Base-by-base conservation (phyloP, 2,329 filamentous ascomycete genomes). In the Microcera coccophila region DNA sequence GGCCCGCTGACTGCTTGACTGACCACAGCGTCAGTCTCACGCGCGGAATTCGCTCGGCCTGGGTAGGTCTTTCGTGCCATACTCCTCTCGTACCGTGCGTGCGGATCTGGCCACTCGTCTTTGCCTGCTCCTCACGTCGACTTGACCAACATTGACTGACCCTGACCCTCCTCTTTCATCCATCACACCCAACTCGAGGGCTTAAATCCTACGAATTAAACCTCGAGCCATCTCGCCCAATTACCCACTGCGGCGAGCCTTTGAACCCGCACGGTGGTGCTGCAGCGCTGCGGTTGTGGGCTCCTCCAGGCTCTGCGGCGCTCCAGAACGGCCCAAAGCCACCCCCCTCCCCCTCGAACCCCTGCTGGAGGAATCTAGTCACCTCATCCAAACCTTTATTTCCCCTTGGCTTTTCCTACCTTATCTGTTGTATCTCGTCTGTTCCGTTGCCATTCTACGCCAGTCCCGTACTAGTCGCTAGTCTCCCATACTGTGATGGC, bases 361-460 rank as follows among this genome's bases (percentile, higher is more conserved):
- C 33, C 33, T 35, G 33, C 33, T 35, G 20, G 33, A 35, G 16
- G 29, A 34, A 37, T 44, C 41, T 39, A 44, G 44, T 40, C 40
- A 41, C 44, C 39, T 46, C 39, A 39, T 42, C 39, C 35, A 34
- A 28, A 26, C 38, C 36, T 39, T 41, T 40, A 45, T 35, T 37
- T 40, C 42, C 42, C 32, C 42, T 41, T 45, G 42, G 33, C 33
- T 19, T 20, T 35, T 20, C 18, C 33, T 18, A 35, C 33, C 33
- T 35, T 35, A 35, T 35, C 33, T 35, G 18, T n/a, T 9, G 8
- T 32, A 32, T 17, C 29, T 14, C 29, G 15, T 32, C n/a, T 32
- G 8, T n/a, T 15, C 29, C n/a, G 15, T 32, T 28, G 9, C 24
- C 24, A 28, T 28, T 14, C 24, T 14, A 9, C 24, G 9, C 24